These are phyloP conservation scores for Penicillium ochrochloron DNA, from an alignment of 495 filamentous ascomycete species.

Conservation along the genomic window DNA sequence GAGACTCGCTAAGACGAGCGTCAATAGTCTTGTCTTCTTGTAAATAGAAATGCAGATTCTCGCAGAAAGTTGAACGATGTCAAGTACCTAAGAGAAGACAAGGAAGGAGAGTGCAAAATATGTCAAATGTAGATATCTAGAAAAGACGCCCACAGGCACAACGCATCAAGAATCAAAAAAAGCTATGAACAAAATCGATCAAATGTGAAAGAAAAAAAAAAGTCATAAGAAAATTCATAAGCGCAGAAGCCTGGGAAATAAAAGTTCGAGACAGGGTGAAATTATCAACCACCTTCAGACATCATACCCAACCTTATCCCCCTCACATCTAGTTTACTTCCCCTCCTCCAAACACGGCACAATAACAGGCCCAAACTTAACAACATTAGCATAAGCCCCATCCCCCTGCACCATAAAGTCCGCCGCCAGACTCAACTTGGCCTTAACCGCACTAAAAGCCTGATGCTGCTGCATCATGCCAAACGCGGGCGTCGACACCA, in stretches of 20 bases:
- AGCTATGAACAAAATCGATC: slow-evolving; percentile 1
- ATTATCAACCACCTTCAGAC: background rate
- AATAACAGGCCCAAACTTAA: slow-evolving; percentile 97
- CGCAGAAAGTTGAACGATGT: background rate
- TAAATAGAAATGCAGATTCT: background rate
- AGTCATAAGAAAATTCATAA: slow-evolving; percentile 10
- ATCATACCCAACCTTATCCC: background rate
- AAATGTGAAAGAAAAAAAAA: background rate
- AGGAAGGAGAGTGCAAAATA: background rate
- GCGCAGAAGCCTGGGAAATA: slow-evolving; percentile 4
- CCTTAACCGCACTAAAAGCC: slow-evolving; percentile 42
- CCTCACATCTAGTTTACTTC: slow-evolving; percentile 23
- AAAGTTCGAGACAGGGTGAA: too few species aligned
- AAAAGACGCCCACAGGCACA: background rate
- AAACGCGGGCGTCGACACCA: slow-evolving; percentile 57
- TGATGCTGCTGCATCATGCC: slow-evolving; percentile 37
- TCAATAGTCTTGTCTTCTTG: background rate
- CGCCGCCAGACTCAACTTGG: slow-evolving; percentile 85
- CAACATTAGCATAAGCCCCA: slow-evolving; percentile 73
- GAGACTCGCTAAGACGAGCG: background rate
- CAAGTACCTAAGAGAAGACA: background rate
- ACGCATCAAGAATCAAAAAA: background rate
- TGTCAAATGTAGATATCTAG: background rate
- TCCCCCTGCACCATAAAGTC: slow-evolving; percentile 98
- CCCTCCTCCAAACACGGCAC: slow-evolving; percentile 92